These are phyloP conservation scores for Naumovozyma dairenensis DNA, from an alignment of 805 yeast genomes.

Conservation along the genomic window DNA sequence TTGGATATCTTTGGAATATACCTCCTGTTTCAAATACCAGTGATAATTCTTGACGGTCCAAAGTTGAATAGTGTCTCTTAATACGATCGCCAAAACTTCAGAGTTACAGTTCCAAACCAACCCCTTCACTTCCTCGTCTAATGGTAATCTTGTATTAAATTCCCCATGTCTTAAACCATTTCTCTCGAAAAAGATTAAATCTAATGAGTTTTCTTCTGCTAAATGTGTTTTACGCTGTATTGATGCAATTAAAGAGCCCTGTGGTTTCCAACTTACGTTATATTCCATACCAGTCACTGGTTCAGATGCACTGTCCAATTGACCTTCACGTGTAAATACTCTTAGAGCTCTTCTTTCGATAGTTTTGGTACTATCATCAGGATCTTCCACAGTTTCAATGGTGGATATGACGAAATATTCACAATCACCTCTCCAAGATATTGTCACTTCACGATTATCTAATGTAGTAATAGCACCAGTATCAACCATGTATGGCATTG, in stretches of 20 bases:
- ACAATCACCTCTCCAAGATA: conserved; percentile 96
- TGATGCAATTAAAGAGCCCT: conserved; percentile 78
- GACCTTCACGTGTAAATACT: conserved; percentile 73
- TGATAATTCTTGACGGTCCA: conserved; percentile 92
- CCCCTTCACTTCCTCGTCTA: conserved; percentile 38
- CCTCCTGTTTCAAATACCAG: conserved; percentile 87
- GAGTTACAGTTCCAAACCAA: conserved; percentile 76
- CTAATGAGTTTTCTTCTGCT: conserved; percentile 35
- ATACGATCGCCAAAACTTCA: conserved; percentile 64
- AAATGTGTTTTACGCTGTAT: conserved; percentile 47
- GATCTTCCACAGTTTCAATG: conserved; percentile 42
- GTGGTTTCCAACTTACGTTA: conserved; percentile 77
- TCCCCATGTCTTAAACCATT: conserved; percentile 90
- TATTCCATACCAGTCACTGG: conserved; percentile 78
- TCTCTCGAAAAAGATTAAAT: conserved; percentile 75
- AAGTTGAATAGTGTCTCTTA: conserved; percentile 56
- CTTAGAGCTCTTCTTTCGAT: conserved; percentile 64
- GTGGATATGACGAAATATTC: conserved; percentile 66
- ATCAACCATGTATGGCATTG: conserved; percentile 66
- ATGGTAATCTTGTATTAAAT: conserved; percentile 56
- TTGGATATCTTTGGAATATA: conserved; percentile 29
- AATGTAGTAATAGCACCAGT: conserved; percentile 48
- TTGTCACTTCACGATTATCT: conserved; percentile 40
- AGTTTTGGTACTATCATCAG: conserved; percentile 28
- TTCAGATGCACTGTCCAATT: conserved; percentile 72